Evolutionary conservation across 257 asterid genomes (phyloP).

Genomic region (Solanum lycopersicoides): DNA sequence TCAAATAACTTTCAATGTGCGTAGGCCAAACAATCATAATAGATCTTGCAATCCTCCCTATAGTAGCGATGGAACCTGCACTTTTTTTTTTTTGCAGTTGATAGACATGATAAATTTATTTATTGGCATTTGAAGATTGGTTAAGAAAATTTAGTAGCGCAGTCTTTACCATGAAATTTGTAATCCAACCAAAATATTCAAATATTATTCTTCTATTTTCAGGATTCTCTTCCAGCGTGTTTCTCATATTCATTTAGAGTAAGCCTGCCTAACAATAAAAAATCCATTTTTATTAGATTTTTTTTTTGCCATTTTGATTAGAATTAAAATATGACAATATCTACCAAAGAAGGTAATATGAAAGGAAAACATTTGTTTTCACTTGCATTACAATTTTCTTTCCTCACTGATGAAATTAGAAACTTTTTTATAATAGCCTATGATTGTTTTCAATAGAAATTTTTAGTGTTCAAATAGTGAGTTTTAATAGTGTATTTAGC

Average conservation of each 20-base stretch:
- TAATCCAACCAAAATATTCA: conserved; percentile 33
- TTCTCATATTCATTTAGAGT: conserved; percentile 44
- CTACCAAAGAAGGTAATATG: neutral
- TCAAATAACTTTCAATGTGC: conserved; percentile 32
- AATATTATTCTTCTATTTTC: conserved; percentile 40
- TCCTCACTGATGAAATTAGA: too few species aligned
- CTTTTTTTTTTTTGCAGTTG: conserved; percentile 2
- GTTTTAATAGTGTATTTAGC: too few species aligned
- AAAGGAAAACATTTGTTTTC: neutral
- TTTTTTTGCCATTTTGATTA: too few species aligned
- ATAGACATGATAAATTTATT: conserved; percentile 33
- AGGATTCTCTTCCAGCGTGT: conserved; percentile 37
- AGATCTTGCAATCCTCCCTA: conserved; percentile 30
- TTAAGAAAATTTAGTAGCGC: conserved; percentile 31
- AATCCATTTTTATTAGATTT: neutral
- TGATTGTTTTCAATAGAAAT: too few species aligned
- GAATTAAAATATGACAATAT: neutral
- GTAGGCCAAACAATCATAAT: conserved; percentile 28
- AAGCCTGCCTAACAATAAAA: conserved; percentile 22
- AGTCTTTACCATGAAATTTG: conserved; percentile 34
- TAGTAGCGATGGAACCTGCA: conserved; percentile 34
- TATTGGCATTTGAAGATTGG: conserved; percentile 13
- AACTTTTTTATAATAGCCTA: too few species aligned
- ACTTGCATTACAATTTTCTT: too few species aligned
- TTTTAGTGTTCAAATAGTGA: too few species aligned